phyloP scores from a whole-genome alignment of 2,329 filamentous ascomycete genomes.

The Nemania sp. region DNA sequence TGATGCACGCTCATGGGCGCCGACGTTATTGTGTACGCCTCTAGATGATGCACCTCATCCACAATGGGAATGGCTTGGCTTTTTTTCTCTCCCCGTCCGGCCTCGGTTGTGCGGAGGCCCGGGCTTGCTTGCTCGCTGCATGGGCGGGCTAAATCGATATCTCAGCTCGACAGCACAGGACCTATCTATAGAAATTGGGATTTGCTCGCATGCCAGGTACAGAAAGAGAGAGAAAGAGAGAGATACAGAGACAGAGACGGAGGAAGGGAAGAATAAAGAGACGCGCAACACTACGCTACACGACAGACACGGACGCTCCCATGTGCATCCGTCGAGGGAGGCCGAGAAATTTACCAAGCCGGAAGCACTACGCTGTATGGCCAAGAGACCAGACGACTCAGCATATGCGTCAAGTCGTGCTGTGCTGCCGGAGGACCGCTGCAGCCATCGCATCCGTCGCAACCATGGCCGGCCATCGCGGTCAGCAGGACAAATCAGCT shows the following conservation, averaged over 20 bases:
- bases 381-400: conserved; percentile 6
- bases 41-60: conserved; percentile 7
- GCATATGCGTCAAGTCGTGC: conserved; percentile 27
- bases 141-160: not conserved
- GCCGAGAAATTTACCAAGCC: conserved; percentile 25
- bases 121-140: not conserved
- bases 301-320: conserved; percentile 20
- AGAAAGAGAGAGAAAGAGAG: too few species aligned
- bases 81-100: conserved; percentile 15
- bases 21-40: not conserved
- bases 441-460: conserved; percentile 27
- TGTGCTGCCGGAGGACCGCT: conserved; percentile 34
- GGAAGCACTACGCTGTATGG: conserved; percentile 30
- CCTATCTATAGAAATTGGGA: not conserved
- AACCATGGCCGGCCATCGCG: conserved; percentile 35
- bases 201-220: conserved; percentile 6
- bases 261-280: too few species aligned
- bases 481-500: conserved; percentile 41
- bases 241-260: too few species aligned
- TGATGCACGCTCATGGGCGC: not conserved
- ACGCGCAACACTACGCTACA: conserved; percentile 23
- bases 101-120: conserved; percentile 14
- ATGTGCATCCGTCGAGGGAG: conserved; percentile 18
- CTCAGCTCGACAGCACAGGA: not conserved
- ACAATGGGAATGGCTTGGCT: conserved; percentile 11